These are phyloP conservation scores for Trichoderma atroviride DNA, from an alignment of 2,329 filamentous ascomycete species.

Conservation along the genomic window DNA sequence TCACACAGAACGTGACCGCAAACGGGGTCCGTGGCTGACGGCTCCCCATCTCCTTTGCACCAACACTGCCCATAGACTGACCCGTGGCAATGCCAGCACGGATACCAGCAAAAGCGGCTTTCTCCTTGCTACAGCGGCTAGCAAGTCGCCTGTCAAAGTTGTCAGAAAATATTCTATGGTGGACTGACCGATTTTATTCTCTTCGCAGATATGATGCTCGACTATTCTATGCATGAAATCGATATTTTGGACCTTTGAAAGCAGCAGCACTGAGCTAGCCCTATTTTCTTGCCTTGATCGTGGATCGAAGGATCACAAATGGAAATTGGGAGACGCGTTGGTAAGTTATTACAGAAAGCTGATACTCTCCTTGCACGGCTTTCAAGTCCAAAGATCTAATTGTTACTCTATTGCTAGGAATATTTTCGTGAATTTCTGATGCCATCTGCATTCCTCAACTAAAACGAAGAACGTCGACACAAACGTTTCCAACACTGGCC, in stretches of 20 bases:
- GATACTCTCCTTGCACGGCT: neutral
- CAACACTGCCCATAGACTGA: neutral
- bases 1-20: no score
- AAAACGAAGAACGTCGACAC: neutral
- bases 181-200: no score
- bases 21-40: no score
- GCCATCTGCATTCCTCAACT: neutral
- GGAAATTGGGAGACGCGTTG: neutral
- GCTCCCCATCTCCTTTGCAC: neutral
- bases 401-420: neutral
- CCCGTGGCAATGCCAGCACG: neutral
- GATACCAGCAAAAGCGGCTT: neutral
- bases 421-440: neutral
- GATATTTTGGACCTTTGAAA: neutral
- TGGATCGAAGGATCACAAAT: neutral
- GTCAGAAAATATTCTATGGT: neutral
- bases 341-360: neutral
- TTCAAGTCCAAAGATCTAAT: neutral
- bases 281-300: neutral
- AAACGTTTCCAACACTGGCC: neutral
- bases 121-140: neutral
- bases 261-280: neutral
- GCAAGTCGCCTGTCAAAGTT: neutral
- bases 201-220: neutral
- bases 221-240: neutral